Evolutionary conservation across 495 filamentous ascomycete species (phyloP), one percentile per base, ranked within the genome.

Genomic region (Penicillium alfredii): DNA sequence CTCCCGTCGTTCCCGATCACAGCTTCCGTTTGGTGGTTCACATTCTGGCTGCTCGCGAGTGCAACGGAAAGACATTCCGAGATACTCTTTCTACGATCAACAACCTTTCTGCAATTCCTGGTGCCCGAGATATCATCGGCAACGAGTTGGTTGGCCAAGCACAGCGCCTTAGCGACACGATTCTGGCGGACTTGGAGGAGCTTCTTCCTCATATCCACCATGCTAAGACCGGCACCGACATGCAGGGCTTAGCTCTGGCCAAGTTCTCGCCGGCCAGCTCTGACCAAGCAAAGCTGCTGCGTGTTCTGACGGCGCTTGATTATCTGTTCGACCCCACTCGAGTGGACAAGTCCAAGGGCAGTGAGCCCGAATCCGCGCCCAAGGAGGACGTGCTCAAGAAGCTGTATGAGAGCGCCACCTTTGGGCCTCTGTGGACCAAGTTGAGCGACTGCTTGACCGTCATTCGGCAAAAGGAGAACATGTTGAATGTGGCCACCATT

Each of bases 1-100:
- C 89, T 33, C 92, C 92, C 15, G 77, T 86, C 14, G 80, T 99
- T 29, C 90, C 93, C 1, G 86, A 90, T 25, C 72, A 85, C 46
- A 94, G 95, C 59, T 72, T 99, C 44, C 84, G 82, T 52, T 69
- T 97, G 25, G 88, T 99, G 7, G 86, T 96, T 50, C 92, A 93
- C 49, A 94, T 99, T 42, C 81, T 99, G 43, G 84, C 90, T 8
- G 89, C 92, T 34, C 84, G 88, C 18, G 92, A 99, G 57, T 99
- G 92, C 64, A 92, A 83, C 49, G 88, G 85, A 31, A 94, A 94
- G 67, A 96, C 89, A 2, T 97, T 97, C 73, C 81, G 86, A 49
- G 90, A 97, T 52, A 96, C 93, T 0, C 74, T 97, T 29, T 89
- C 93, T 11, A 90, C 92, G 6, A 97, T 99, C 70, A 95, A 94